These are phyloP conservation scores for Acer negundo DNA, from an alignment of 345 rosid genomes.

Conservation along the genomic window DNA sequence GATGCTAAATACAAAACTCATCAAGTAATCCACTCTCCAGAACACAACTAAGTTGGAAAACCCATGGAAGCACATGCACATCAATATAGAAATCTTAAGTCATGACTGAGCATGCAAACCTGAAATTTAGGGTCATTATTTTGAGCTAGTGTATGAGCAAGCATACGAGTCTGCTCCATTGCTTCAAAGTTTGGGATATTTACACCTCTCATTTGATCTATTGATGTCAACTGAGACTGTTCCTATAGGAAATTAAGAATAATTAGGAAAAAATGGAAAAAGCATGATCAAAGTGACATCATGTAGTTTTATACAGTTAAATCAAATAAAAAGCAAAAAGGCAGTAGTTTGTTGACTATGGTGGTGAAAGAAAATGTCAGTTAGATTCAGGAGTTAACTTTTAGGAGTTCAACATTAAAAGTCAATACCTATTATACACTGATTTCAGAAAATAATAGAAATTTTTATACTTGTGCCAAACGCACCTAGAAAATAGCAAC, in stretches of 20 bases:
- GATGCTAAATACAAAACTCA: neutral
- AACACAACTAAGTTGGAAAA: neutral
- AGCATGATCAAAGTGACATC: neutral
- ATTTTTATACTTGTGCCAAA: neutral
- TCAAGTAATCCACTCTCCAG: neutral
- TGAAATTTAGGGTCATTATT: slow-evolving; percentile 94
- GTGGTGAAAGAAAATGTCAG: neutral
- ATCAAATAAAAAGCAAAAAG: neutral
- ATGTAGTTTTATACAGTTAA: slow-evolving; percentile 9
- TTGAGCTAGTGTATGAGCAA: slow-evolving; percentile 89
- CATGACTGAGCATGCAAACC: slow-evolving; percentile 42
- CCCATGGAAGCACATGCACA: slow-evolving; percentile 7
- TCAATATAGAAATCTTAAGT: neutral
- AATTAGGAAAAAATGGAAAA: slow-evolving; percentile 9
- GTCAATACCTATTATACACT: neutral
- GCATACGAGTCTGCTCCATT: slow-evolving; percentile 97
- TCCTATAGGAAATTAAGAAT: slow-evolving; percentile 45
- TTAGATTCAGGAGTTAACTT: neutral
- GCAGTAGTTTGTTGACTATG: neutral
- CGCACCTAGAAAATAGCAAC: slow-evolving; percentile 1
- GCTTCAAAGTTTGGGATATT: slow-evolving; percentile 67
- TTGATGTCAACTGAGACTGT: slow-evolving; percentile 64
- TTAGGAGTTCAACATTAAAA: neutral
- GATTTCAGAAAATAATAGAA: neutral
- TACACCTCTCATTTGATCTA: slow-evolving; percentile 65